Evolutionary conservation across 768 basidiomycete species (phyloP).

Genomic region (Boletus tylopilopsis): DNA sequence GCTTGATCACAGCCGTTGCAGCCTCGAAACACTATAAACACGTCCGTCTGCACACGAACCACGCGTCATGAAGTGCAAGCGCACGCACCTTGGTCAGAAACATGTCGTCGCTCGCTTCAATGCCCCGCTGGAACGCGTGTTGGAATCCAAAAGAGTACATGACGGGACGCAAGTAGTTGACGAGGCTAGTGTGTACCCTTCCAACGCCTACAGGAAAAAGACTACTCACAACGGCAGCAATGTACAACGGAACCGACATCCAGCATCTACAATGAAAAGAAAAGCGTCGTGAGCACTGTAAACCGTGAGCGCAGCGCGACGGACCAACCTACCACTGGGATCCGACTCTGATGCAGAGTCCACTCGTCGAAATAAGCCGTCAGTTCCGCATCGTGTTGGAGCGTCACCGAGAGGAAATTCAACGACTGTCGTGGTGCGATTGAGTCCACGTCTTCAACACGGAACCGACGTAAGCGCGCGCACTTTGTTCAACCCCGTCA

Average conservation of each 20-base stretch:
- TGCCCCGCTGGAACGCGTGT: slow-evolving; percentile 70
- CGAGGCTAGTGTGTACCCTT: slow-evolving; percentile 45
- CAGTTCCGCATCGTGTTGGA: slow-evolving; percentile 55
- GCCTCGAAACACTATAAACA: slow-evolving; percentile 56
- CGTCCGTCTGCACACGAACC: not conserved
- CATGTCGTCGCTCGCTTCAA: slow-evolving; percentile 56
- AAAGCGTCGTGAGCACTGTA: not conserved
- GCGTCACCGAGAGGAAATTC: slow-evolving; percentile 64
- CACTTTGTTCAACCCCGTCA: slow-evolving; percentile 69
- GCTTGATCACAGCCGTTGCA: slow-evolving; percentile 62
- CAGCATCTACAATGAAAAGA: slow-evolving; percentile 43
- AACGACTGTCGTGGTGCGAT: slow-evolving; percentile 42
- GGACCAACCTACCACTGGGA: slow-evolving; percentile 53
- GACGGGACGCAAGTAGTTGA: slow-evolving; percentile 73
- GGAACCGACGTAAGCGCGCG: too few species aligned
- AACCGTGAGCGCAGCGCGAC: not conserved
- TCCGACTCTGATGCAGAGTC: slow-evolving; percentile 55
- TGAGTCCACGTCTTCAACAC: too few species aligned
- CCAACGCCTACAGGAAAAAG: not conserved
- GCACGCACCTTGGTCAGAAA: slow-evolving; percentile 72
- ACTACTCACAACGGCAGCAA: slow-evolving; percentile 72
- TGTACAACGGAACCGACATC: slow-evolving; percentile 56
- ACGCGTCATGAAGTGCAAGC: not conserved
- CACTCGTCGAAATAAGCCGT: slow-evolving; percentile 64
- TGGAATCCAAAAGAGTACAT: slow-evolving; percentile 89